These are phyloP conservation scores for Wickerhamomyces strasburgensis DNA, from an alignment of 805 yeast species.

Conservation along the genomic window DNA sequence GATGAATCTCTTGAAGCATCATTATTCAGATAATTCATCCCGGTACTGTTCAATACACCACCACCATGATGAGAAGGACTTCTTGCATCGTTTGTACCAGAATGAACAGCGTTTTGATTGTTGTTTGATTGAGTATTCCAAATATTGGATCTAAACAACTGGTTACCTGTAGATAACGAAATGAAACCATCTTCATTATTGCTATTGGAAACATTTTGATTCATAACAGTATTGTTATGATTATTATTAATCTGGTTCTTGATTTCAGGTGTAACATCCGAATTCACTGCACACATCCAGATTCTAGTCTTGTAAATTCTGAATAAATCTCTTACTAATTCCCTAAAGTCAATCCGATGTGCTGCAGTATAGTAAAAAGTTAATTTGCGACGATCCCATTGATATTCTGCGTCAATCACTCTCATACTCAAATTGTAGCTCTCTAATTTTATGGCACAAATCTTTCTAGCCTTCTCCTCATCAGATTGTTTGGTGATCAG, in stretches of 20 bases:
- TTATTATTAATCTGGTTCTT: not conserved
- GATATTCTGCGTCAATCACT: constrained; percentile 74
- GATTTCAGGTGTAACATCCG: constrained; percentile 5
- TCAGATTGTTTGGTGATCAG: constrained; percentile 61
- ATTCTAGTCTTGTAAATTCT: constrained; percentile 74
- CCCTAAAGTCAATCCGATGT: constrained; percentile 71
- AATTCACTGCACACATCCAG: constrained; percentile 73
- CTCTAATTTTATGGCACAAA: constrained; percentile 23
- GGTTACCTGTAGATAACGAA: not conserved
- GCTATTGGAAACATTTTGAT: too few species aligned
- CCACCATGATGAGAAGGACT: too few species aligned
- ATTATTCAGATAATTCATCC: not conserved
- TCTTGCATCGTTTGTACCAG: not conserved
- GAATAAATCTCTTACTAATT: constrained; percentile 66
- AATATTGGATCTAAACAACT: not conserved
- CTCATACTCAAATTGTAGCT: constrained; percentile 34
- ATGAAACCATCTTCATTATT: too few species aligned
- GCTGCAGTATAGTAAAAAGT: constrained; percentile 66
- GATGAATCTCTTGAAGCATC: constrained; percentile 5
- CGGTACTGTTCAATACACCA: too few species aligned
- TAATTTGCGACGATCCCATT: constrained; percentile 72
- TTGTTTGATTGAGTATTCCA: too few species aligned
- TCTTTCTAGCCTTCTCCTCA: constrained; percentile 55
- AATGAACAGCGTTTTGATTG: not conserved
- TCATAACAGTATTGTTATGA: not conserved